Evolutionary conservation across 1,139 yeast species (phyloP), one percentile per base, ranked within the genome.

Genomic region (Sugiyamaella novakii): DNA sequence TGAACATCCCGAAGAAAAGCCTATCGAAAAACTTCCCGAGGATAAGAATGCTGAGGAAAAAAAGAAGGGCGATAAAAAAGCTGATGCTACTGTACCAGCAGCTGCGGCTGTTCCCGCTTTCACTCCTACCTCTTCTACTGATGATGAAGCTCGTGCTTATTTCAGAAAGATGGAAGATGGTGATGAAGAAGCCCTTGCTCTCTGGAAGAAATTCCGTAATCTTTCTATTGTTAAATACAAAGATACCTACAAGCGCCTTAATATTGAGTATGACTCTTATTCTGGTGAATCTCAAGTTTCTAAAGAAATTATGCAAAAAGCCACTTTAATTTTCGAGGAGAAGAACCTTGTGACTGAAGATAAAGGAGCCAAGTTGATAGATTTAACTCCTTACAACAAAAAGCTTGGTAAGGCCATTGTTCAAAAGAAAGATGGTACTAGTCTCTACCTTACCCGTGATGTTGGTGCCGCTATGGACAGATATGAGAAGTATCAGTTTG

Each of bases 231-330:
- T 79, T 51, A 87, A 80, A 71, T 92, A 92, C 70, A 79, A 86
- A 64, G 83, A 77, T 50, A 91, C 98, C 10, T 92, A 92, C 69
- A 91, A 87, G 54, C 87, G 98, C 69, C 80, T 92, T 62, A 92
- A 92, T 71, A 92, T 92, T 64, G 71, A 77, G 56, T 92, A 85
- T 67, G 97, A 92, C 64, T 77, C 76, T 44, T 92, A 92, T 69
- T 86, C 96, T 6, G 99, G 99, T 56, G 99, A 92, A 71, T 91
- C 98, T 18, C 95, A 88, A 71, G 97, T 92, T 46, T 76, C 94
- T 5, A 80, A 79, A 63, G 84, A 83, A 53, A 69, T 75, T 39
- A 87, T 92, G 88, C 74, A 80, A 52, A 69, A 76, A 43, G 96
- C 87, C 41, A 73, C 83, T 46, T 72, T 80, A 47, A 63, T 73